Conservation (phyloP, 2,329 filamentous ascomycete genomes). For the Drechslerella stenobrocha region DNA sequence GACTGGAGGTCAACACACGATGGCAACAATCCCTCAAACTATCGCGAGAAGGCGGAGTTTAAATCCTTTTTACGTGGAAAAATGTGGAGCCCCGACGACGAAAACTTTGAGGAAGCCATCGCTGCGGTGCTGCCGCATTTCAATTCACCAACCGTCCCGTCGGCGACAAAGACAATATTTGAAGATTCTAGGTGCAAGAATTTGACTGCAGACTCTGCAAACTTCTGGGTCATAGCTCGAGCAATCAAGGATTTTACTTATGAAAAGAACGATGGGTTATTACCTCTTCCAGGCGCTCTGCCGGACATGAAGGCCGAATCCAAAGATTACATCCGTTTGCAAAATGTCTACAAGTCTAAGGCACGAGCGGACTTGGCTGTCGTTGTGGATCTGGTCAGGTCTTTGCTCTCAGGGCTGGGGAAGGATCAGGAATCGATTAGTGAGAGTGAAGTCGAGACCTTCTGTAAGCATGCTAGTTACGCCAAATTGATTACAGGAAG, state of each 20-base stretch:
- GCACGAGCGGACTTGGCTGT: slow-evolving; percentile 67
- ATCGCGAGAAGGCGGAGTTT: slow-evolving; percentile 85
- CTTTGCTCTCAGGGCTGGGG: slow-evolving; percentile 62
- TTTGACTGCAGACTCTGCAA: slow-evolving; percentile 60
- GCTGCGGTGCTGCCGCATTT: slow-evolving; percentile 87
- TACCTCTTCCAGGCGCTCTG: slow-evolving; percentile 82
- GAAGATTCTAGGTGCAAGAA: slow-evolving; percentile 66
- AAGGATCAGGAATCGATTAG: slow-evolving; percentile 64
- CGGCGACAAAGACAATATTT: slow-evolving; percentile 76
- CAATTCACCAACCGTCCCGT: slow-evolving; percentile 68
- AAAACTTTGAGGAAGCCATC: slow-evolving; percentile 94
- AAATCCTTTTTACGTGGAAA: slow-evolving; percentile 69
- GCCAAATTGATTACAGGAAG: slow-evolving; percentile 79
- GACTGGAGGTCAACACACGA: slow-evolving; percentile 74
- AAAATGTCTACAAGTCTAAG: slow-evolving; percentile 89
- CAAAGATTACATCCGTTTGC: slow-evolving; percentile 81
- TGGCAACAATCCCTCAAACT: slow-evolving; percentile 70
- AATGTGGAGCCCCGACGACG: slow-evolving; percentile 76
- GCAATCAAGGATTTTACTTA: slow-evolving; percentile 71
- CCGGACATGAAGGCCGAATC: slow-evolving; percentile 99
- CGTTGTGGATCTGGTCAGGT: slow-evolving; percentile 61
- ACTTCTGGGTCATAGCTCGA: slow-evolving; percentile 86
- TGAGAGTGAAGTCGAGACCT: slow-evolving; percentile 75
- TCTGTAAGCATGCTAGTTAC: slow-evolving; percentile 93
- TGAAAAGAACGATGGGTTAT: slow-evolving; percentile 65